phyloP scores from a whole-genome alignment of 1,139 yeast species.

The Pichia terricola region DNA sequence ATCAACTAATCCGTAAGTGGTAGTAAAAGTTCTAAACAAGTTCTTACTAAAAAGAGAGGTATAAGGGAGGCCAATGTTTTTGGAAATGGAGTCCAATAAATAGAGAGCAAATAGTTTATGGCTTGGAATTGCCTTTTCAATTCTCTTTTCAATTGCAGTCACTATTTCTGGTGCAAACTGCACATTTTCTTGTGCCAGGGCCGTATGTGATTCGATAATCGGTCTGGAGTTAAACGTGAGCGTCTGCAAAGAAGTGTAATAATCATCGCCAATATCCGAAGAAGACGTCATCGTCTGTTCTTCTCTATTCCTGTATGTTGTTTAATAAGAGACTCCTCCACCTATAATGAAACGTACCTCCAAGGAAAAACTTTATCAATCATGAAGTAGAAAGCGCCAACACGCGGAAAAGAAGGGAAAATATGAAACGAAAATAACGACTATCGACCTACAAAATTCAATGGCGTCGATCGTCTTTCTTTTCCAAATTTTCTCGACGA shows the following conservation, averaged over 20 bases:
- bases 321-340: too few species aligned
- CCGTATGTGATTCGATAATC: constrained; percentile 77
- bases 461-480: too few species aligned
- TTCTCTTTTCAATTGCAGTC: constrained; percentile 57
- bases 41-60: constrained; percentile 63
- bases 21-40: constrained; percentile 59
- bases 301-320: too few species aligned
- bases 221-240: constrained; percentile 86
- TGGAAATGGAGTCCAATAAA: constrained; percentile 85
- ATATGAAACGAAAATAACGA: too few species aligned
- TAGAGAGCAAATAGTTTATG: constrained; percentile 80
- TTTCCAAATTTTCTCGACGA: too few species aligned
- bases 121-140: constrained; percentile 62
- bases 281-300: too few species aligned
- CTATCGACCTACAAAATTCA: too few species aligned
- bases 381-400: too few species aligned
- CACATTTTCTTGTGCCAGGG: constrained; percentile 76
- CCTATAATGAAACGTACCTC: too few species aligned
- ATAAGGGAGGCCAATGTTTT: constrained; percentile 84
- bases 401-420: too few species aligned
- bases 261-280: constrained; percentile 43
- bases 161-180: constrained; percentile 70
- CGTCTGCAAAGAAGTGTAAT: constrained; percentile 57
- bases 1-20: constrained; percentile 68
- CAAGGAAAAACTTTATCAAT: too few species aligned